phyloP scores from a whole-genome alignment of 2,329 filamentous ascomycete genomes.

The Teratosphaeria zuluensis region DNA sequence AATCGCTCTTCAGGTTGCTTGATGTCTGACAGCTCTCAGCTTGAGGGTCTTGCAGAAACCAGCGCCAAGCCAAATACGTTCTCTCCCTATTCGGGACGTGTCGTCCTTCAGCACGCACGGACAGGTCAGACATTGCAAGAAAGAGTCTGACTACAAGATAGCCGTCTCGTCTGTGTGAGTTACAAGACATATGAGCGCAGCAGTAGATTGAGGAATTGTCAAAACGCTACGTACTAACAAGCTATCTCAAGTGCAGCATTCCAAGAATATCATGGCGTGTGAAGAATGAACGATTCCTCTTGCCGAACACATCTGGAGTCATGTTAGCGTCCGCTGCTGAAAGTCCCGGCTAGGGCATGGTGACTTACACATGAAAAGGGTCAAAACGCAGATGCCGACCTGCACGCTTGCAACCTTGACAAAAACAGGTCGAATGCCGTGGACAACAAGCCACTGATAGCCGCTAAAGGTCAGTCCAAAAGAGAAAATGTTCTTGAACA shows the following conservation, averaged over 20 bases:
- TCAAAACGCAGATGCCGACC: constrained; percentile 63
- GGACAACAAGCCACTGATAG: constrained; percentile 66
- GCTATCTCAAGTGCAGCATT: constrained; percentile 31
- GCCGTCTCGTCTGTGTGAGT: not conserved
- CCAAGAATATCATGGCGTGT: constrained; percentile 62
- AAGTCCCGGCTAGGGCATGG: not conserved
- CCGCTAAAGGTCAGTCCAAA: constrained; percentile 77
- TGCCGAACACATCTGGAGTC: constrained; percentile 62
- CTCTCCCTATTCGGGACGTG: not conserved
- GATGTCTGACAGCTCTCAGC: not conserved
- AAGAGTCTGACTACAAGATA: not conserved
- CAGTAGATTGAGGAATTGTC: not conserved
- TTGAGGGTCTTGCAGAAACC: not conserved
- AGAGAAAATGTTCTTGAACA: constrained; percentile 92
- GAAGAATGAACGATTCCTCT: constrained; percentile 65
- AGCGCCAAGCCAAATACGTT: not conserved
- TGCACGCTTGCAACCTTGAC: constrained; percentile 66
- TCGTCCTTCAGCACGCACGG: not conserved
- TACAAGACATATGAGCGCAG: not conserved
- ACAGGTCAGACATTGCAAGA: not conserved
- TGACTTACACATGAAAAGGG: constrained; percentile 68
- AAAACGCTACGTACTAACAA: not conserved
- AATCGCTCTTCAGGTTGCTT: not conserved
- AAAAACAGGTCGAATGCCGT: constrained; percentile 57
- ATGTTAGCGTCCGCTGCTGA: not conserved